Percentiles rank a stretch among this genome's conserved stretches.
phyloP scores from a whole-genome alignment of 352 stramenopile genomes.

The Phytopythium cucurbitacearum region DNA sequence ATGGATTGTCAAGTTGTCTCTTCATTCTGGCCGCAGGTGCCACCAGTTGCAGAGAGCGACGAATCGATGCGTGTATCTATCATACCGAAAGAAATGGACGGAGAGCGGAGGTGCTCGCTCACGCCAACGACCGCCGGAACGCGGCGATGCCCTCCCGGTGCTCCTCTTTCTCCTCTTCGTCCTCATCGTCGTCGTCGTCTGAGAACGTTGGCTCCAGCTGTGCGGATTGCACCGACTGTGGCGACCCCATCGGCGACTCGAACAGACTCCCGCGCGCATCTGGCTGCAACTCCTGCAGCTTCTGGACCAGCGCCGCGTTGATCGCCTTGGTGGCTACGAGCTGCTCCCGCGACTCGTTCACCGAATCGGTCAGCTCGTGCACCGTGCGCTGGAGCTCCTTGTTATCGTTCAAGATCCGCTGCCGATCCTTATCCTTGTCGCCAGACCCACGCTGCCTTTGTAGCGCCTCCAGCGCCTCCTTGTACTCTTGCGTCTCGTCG shows the following conservation, averaged over 20 bases:
- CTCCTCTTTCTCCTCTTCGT: slow-evolving; percentile 39
- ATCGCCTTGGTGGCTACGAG: slow-evolving; percentile 68
- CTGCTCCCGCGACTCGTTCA: slow-evolving; percentile 70
- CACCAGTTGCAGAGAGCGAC: too few relatives aligned
- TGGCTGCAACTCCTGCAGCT: slow-evolving; percentile 51
- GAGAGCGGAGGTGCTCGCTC: neutral
- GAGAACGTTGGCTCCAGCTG: slow-evolving; percentile 38
- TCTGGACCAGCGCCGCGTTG: slow-evolving; percentile 64
- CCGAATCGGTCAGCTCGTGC: slow-evolving; percentile 66
- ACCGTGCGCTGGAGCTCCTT: slow-evolving; percentile 63
- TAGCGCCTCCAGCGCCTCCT: slow-evolving; percentile 44
- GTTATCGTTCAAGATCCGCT: slow-evolving; percentile 61
- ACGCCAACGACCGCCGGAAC: slow-evolving; percentile 31
- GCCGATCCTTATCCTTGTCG: slow-evolving; percentile 64
- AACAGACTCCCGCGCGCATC: slow-evolving; percentile 50
- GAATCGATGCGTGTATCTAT: too few relatives aligned
- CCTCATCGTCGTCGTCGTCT: slow-evolving; percentile 37
- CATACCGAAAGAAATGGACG: too few relatives aligned
- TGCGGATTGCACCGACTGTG: slow-evolving; percentile 27
- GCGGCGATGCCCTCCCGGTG: slow-evolving; percentile 29
- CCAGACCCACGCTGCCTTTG: slow-evolving; percentile 36
- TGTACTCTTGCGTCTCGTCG: slow-evolving; percentile 60
- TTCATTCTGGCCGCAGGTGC: too few relatives aligned
- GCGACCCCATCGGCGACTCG: slow-evolving; percentile 31
- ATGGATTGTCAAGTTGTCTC: too few relatives aligned